Base-by-base conservation (phyloP, 2,329 filamentous ascomycete species). In the Diaporthe australafricana region DNA sequence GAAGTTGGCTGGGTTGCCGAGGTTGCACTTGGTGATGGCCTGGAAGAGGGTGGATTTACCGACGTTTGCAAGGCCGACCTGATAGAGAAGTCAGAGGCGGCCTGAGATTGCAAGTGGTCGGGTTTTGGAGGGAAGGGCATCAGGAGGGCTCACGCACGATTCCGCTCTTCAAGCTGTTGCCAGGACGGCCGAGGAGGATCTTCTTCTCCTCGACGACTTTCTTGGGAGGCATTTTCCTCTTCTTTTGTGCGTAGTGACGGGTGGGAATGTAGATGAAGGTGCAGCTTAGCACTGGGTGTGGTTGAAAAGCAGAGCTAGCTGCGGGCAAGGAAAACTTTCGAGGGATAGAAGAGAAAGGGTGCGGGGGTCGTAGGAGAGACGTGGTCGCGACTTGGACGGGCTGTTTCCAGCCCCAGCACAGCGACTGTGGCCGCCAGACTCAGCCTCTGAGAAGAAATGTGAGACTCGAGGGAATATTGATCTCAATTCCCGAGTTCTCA, bases 21-120 rank as follows among this genome's bases (percentile, higher is more conserved):
- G 92, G 76, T 91, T 91, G 85, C 93, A 98, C 89, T 98, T 98
- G 82, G 96, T 99, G 85, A 99, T 98, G 82, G 96, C 95, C 88
- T 99, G 97, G 91, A 99, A 99, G 79, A 99, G 91, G 42, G 97
- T 99, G 77, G 96, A 99, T 88, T 99, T 99, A 84, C 96, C 96
- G 79, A 99, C 97, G 85, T 99, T 99, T 84, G 96, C 96, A 80
- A 99, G 92, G 86, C 96, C 96, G 84, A 99, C 95, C 95, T 98
- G 80, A 79, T 78, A 77, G 77, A 81, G 78, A n/a, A 82, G 81
- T 85, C 81, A 84, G 84, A 76, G 76, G 75, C 73, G 68, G 70
- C 73, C 68, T 70, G 66, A 78, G 82, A 32, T 56, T 68, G 70
- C 72, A 63, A 32, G 40, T 52, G 70, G 66, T 73, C 72, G 72